These are phyloP conservation scores for Austroboletus niveus DNA, from an alignment of 1,284 basidiomycete species.

Conservation along the genomic window DNA sequence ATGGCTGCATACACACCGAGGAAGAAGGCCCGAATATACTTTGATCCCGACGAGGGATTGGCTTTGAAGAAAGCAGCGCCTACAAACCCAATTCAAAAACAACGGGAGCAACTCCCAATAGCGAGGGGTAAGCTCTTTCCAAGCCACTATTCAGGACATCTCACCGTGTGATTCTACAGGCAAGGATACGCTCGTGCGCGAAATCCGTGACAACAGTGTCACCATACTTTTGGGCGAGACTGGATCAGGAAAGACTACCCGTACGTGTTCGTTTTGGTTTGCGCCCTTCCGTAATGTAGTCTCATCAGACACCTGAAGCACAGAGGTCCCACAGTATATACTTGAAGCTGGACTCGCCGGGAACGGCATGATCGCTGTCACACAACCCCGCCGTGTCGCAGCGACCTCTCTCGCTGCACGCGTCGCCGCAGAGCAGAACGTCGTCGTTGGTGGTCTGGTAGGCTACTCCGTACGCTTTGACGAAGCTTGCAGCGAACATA, in stretches of 20 bases:
- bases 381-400: conserved; percentile 92
- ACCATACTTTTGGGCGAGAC: conserved; percentile 94
- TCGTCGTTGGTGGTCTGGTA: conserved; percentile 68
- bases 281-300: conserved; percentile 7
- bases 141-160: neutral
- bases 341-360: conserved; percentile 67
- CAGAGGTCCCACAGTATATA: conserved; percentile 90
- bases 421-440: conserved; percentile 84
- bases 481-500: conserved; percentile 67
- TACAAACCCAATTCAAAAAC: conserved; percentile 47
- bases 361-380: conserved; percentile 77
- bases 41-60: conserved; percentile 17
- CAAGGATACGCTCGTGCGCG: conserved; percentile 70
- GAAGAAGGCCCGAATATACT: conserved; percentile 25
- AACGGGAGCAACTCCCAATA: conserved; percentile 73
- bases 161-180: conserved; percentile 42
- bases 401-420: conserved; percentile 90
- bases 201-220: conserved; percentile 80
- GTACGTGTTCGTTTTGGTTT: conserved; percentile 43
- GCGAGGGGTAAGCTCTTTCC: conserved; percentile 55
- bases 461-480: conserved; percentile 98
- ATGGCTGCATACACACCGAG: conserved; percentile 26
- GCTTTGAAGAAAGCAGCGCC: conserved; percentile 6
- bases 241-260: conserved; percentile 97
- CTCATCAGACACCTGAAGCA: conserved; percentile 28